Percentiles rank a stretch among this genome's conserved stretches.
Evolutionary conservation across 1,284 basidiomycete species (phyloP).

Genomic region (Microbotryum silenes-acaulis): DNA sequence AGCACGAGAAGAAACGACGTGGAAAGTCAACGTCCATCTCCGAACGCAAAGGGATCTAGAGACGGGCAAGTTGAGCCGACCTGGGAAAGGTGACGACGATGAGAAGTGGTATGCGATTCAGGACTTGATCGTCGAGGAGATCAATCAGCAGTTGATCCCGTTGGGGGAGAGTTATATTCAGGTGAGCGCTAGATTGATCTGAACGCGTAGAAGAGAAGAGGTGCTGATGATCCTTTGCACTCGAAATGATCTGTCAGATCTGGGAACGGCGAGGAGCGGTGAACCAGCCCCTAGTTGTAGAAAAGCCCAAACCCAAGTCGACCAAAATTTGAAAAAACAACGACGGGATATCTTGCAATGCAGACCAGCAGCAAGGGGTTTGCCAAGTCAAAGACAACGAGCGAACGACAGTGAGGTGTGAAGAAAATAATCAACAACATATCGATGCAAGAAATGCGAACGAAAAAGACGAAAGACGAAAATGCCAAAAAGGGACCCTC

Average conservation of each 20-base stretch:
- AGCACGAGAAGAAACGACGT: conserved; percentile 70
- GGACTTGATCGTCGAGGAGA: conserved; percentile 92
- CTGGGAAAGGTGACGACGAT: conserved; percentile 50
- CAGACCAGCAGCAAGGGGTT: too few species aligned
- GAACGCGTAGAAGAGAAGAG: too few species aligned
- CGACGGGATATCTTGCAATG: too few species aligned
- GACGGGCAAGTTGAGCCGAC: conserved; percentile 2
- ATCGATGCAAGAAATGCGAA: too few species aligned
- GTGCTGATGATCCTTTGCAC: background rate
- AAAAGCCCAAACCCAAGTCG: conserved; percentile 4
- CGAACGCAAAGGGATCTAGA: conserved; percentile 44
- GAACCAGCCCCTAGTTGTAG: conserved; percentile 2
- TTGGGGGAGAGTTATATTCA: conserved; percentile 92
- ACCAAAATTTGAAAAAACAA: background rate
- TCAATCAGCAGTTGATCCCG: conserved; percentile 94
- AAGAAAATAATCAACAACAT: too few species aligned
- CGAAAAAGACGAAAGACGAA: too few species aligned
- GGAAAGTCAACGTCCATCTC: conserved; percentile 82
- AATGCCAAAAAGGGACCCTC: too few species aligned
- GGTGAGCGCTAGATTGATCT: conserved; percentile 45
- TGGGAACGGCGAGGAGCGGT: conserved; percentile 1
- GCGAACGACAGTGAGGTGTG: too few species aligned
- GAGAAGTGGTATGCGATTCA: conserved; percentile 97
- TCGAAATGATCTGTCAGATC: background rate
- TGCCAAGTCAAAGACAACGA: too few species aligned